Evolutionary conservation across 345 rosid species (phyloP), one percentile per base, ranked within the genome.

Genomic region (Lagerstroemia speciosa): DNA sequence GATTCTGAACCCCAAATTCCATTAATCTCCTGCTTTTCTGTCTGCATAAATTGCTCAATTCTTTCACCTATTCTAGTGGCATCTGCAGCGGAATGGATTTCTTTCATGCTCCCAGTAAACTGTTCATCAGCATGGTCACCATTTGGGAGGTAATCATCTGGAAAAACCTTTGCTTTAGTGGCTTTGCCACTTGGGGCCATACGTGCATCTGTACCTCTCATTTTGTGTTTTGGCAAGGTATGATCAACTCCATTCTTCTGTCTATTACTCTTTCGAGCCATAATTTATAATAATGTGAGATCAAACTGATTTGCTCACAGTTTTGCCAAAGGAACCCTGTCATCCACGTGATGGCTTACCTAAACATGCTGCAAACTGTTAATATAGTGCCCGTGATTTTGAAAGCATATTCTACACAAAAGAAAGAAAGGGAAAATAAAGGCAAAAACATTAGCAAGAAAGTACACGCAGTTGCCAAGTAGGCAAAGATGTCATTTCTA

Each of bases 241-340:
- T 74, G 82, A 71, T 83, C 84, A 69, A 86, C 66, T 65, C 91
- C 93, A 83, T 85, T 85, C 85, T 83, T 88, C 81, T 80, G 96
- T 27, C 85, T 91, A 74, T 78, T 90, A 71, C 89, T 83, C 81
- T 87, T 88, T 50, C 97, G 90, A 75, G 98, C 96, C 98, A 93
- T 93, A 62, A 14, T 62, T 78, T 71, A 29, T 46, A 53, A 34
- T 12, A 3, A 22, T 24, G n/a, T 26, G 40, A 19, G 15, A 22
- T 62, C 72, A 58, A 26, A 45, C 50, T 36, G 29, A 58, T 38
- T 19, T 22, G 45, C 46, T 64, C 46, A 34, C 40, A 64, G 22
- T 7, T 64, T 27, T 37, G 45, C 26, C 67, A 34, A 16, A 5
- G 46, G 7, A 11, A 5, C 61, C 24, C 10, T 24, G 31, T 31